A percentile compares a stretch with the other conserved stretches of the same genome.
Evolutionary conservation across 768 basidiomycete genomes (phyloP).

Genomic region (Lentinula detonsa): DNA sequence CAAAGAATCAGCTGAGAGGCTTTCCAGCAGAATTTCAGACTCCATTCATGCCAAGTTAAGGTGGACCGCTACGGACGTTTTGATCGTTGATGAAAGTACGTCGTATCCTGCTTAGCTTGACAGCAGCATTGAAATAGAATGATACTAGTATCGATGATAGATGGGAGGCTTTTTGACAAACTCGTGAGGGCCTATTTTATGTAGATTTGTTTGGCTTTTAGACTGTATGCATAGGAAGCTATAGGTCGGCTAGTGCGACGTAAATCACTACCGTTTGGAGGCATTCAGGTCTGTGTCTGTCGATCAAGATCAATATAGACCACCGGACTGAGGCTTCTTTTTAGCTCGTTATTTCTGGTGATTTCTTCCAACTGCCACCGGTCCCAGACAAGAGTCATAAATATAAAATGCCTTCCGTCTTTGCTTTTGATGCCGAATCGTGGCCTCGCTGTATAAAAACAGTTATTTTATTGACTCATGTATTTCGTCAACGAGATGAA

Average conservation of each 20-base stretch:
- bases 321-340: neutral
- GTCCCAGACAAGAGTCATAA: constrained; percentile 40
- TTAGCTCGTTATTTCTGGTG: constrained; percentile 67
- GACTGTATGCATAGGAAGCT: constrained; percentile 30
- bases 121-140: neutral
- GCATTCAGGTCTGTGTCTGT: constrained; percentile 45
- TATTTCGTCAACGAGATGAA: constrained; percentile 69
- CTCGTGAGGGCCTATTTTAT: constrained; percentile 30
- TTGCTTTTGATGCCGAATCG: constrained; percentile 58
- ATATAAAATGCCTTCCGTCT: constrained; percentile 40
- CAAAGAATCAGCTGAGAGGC: constrained; percentile 34
- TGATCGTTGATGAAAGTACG: constrained; percentile 73
- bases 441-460: constrained; percentile 52
- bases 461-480: constrained; percentile 47
- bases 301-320: neutral
- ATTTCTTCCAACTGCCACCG: constrained; percentile 80
- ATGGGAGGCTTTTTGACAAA: constrained; percentile 65
- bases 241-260: constrained; percentile 36
- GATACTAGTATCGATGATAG: constrained; percentile 65
- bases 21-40: constrained; percentile 29
- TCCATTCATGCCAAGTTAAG: constrained; percentile 20
- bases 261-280: constrained; percentile 49
- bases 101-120: neutral
- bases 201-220: neutral
- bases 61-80: constrained; percentile 47